Evolutionary conservation across 192 early-diverging fungal species (phyloP).

Genomic region (Spinellus fusiger): DNA sequence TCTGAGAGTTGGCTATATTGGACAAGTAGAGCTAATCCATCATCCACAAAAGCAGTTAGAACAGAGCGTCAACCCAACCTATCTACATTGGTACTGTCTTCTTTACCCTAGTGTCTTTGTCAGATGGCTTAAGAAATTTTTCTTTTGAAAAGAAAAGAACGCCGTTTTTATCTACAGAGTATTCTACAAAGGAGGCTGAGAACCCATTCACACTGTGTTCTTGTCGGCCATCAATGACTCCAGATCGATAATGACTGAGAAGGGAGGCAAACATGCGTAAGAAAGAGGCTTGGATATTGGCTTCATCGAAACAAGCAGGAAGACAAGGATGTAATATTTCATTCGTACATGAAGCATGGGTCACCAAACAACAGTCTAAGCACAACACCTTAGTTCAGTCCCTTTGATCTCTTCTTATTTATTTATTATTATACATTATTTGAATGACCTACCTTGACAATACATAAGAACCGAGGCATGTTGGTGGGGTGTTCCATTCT

Average conservation of each 20-base stretch:
- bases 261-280: slow-evolving; percentile 74
- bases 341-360: slow-evolving; percentile 41
- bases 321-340: slow-evolving; percentile 49
- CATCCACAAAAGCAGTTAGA: too few relatives aligned
- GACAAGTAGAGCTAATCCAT: slow-evolving; percentile 33
- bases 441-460: slow-evolving; percentile 24
- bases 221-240: slow-evolving; percentile 35
- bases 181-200: background rate
- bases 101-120: slow-evolving; percentile 29
- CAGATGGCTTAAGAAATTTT: slow-evolving; percentile 34
- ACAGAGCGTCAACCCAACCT: background rate
- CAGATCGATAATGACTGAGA: slow-evolving; percentile 61
- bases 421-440: background rate
- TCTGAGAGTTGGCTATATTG: slow-evolving; percentile 62
- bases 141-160: slow-evolving; percentile 23
- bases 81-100: background rate
- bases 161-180: slow-evolving; percentile 12
- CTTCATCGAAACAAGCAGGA: slow-evolving; percentile 62
- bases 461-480: slow-evolving; percentile 13
- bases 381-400: background rate
- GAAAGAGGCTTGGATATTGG: slow-evolving; percentile 57
- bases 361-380: slow-evolving; percentile 38
- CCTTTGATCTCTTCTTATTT: background rate
- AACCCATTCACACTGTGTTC: slow-evolving; percentile 12
- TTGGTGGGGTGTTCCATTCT: background rate